A percentile compares a stretch with the other conserved stretches of the same genome.
phyloP scores from a whole-genome alignment of 2,329 filamentous ascomycete species.

The Aspergillus uvarum region DNA sequence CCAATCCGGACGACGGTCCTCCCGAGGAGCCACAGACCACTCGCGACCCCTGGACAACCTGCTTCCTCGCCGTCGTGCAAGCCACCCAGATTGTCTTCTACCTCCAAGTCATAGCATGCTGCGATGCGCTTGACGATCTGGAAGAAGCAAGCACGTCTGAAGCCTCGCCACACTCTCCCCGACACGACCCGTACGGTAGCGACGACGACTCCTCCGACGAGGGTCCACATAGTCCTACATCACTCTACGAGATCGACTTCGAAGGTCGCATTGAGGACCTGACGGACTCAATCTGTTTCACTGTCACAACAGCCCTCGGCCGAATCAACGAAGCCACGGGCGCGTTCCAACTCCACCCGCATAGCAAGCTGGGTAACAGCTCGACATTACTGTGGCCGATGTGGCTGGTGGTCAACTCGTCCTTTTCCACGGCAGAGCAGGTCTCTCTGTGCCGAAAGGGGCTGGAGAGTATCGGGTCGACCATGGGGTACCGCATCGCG shows the following conservation, averaged over 20 bases:
- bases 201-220: not conserved
- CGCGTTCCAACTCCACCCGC: not conserved
- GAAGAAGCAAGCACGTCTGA: not conserved
- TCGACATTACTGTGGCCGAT: constrained; percentile 1
- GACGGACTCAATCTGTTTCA: not conserved
- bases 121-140: not conserved
- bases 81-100: not conserved
- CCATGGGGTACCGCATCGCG: constrained; percentile 2
- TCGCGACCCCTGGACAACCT: not conserved
- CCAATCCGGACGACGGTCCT: not conserved
- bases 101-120: not conserved
- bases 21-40: not conserved
- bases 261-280: not conserved
- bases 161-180: not conserved
- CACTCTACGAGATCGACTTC: not conserved
- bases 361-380: constrained; percentile 2
- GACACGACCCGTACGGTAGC: not conserved
- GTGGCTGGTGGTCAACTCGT: not conserved
- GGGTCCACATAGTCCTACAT: too few species aligned
- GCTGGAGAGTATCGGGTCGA: not conserved
- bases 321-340: not conserved
- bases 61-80: constrained; percentile 2
- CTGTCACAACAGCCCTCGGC: not conserved
- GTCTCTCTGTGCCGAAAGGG: not conserved
- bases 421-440: not conserved